A percentile compares a stretch with the other conserved stretches of the same genome.
These are phyloP conservation scores for Irineochytrium annulatum DNA, from an alignment of 192 early-diverging fungal genomes.

Conservation along the genomic window DNA sequence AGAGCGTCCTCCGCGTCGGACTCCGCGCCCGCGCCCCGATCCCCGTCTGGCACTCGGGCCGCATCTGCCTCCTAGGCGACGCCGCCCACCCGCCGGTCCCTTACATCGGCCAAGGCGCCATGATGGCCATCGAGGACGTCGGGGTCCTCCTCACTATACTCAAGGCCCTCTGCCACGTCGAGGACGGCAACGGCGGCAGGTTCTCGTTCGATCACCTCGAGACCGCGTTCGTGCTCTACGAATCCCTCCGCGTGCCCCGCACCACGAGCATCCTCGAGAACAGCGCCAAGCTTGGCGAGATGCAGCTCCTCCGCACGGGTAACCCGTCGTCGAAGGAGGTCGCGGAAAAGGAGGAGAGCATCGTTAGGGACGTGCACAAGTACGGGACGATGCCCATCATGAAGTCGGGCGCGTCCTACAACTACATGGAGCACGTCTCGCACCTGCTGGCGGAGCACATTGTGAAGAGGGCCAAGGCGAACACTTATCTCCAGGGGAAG, in stretches of 20 bases:
- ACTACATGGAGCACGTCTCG: conserved; percentile 19
- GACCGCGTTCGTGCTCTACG: conserved; percentile 10
- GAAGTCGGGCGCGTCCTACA: conserved; percentile 15
- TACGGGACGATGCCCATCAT: conserved; percentile 28
- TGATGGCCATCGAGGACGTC: conserved; percentile 43
- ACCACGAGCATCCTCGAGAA: conserved; percentile 22
- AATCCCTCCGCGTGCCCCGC: conserved; percentile 16
- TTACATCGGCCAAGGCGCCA: conserved; percentile 42
- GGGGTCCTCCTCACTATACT: conserved; percentile 17
- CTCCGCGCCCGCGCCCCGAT: conserved; percentile 33
- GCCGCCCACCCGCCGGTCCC: conserved; percentile 43
- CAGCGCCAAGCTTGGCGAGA: conserved; percentile 19
- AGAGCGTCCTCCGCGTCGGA: conserved; percentile 33
- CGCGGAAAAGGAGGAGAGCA: conserved; percentile 17
- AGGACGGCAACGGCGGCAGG: neutral
- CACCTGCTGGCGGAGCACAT: neutral
- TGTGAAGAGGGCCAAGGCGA: too few species aligned
- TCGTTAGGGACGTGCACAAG: conserved; percentile 14
- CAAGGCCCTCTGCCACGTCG: conserved; percentile 1
- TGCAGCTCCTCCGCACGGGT: conserved; percentile 23
- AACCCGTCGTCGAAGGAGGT: conserved; percentile 16
- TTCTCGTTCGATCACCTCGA: conserved; percentile 14
- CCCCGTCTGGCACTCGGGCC: conserved; percentile 20
- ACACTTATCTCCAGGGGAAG: too few species aligned
- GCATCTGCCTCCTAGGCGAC: conserved; percentile 34